These are phyloP conservation scores for Fagus crenata DNA, from an alignment of 306 rosid genomes.

Conservation along the genomic window DNA sequence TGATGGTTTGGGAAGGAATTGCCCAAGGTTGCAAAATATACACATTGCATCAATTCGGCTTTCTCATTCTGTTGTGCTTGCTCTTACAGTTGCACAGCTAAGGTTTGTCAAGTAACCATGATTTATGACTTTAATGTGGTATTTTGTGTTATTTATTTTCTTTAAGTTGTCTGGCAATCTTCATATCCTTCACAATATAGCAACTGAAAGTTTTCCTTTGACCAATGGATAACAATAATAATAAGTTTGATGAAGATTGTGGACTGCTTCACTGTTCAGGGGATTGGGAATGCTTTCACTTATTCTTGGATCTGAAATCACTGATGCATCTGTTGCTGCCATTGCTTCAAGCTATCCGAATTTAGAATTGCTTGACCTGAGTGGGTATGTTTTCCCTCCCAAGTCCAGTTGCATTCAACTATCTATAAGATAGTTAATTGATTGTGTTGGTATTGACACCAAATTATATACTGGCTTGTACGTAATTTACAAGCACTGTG, in stretches of 20 bases:
- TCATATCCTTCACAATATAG: background rate
- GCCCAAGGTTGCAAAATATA: constrained; percentile 76
- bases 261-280: constrained; percentile 43
- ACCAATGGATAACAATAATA: constrained; percentile 12
- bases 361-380: constrained; percentile 86
- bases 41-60: constrained; percentile 82
- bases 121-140: constrained; percentile 9
- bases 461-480: background rate
- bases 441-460: background rate
- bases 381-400: constrained; percentile 64
- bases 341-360: constrained; percentile 78
- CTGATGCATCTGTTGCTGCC: constrained; percentile 98
- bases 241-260: constrained; percentile 28
- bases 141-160: constrained; percentile 2
- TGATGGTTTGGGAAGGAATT: constrained; percentile 71
- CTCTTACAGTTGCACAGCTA: constrained; percentile 80
- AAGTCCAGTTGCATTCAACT: constrained; percentile 13
- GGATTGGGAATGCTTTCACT: constrained; percentile 88
- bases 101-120: constrained; percentile 54
- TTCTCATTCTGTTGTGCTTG: constrained; percentile 83
- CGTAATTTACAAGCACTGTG: background rate
- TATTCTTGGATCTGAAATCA: constrained; percentile 91
- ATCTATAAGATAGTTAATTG: background rate
- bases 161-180: background rate
- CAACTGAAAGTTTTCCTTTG: background rate